Conservation (phyloP, 805 yeast species). For the Candida pini region DNA sequence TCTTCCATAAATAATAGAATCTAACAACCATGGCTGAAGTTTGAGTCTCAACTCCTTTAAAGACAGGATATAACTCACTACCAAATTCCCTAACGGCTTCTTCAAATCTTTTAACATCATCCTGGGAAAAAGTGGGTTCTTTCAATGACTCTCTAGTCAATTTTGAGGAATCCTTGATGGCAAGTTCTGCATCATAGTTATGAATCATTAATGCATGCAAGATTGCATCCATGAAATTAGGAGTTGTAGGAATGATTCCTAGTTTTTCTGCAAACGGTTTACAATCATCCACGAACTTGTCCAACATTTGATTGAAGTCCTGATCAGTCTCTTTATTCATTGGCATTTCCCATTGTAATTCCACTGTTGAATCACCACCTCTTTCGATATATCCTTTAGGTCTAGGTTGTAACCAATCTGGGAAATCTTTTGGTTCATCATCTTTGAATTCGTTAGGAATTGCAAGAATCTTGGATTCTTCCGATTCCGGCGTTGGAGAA, state of each 20-base stretch:
- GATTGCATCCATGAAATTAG: conserved; percentile 78
- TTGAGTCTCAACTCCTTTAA: conserved; percentile 65
- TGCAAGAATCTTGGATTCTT: conserved; percentile 17
- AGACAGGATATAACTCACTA: conserved; percentile 72
- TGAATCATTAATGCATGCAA: conserved; percentile 47
- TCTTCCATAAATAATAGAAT: conserved; percentile 89
- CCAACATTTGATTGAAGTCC: conserved; percentile 26
- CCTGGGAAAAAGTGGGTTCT: conserved; percentile 70
- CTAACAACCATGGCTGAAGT: conserved; percentile 76
- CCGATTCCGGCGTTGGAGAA: conserved; percentile 17
- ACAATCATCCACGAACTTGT: conserved; percentile 50
- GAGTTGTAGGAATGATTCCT: conserved; percentile 54
- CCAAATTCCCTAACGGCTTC: conserved; percentile 68
- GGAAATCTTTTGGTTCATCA: conserved; percentile 41
- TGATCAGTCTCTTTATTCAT: conserved; percentile 6
- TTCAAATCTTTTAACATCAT: conserved; percentile 67
- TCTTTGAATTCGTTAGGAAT: conserved; percentile 44
- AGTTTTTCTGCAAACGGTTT: conserved; percentile 51
- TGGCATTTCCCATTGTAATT: conserved; percentile 61
- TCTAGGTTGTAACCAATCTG: conserved; percentile 71
- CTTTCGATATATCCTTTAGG: conserved; percentile 82
- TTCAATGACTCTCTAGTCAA: conserved; percentile 54
- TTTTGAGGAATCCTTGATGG: conserved; percentile 39
- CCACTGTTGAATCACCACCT: conserved; percentile 65
- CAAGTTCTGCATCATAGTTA: conserved; percentile 44